Percentiles rank a stretch among this genome's conserved stretches.
phyloP scores from a whole-genome alignment of 1,139 yeast genomes.

The Yamadazyma dendronema region DNA sequence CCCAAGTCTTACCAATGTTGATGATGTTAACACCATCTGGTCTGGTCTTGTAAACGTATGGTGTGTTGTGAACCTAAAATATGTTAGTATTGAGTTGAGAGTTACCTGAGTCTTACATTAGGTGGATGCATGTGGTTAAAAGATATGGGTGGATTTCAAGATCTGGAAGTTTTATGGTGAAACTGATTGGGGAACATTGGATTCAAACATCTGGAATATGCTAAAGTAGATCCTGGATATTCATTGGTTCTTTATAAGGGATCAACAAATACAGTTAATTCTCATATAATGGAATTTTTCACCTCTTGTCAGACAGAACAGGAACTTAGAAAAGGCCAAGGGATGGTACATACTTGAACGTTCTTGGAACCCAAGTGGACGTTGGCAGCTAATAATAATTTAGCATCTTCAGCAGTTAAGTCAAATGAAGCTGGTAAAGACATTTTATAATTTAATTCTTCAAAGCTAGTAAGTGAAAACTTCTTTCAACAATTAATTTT shows the following conservation, averaged over 20 bases:
- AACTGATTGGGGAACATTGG: not conserved
- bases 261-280: too few relatives aligned
- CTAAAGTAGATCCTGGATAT: too few relatives aligned
- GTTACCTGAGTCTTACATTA: not conserved
- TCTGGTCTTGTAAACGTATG: conserved; percentile 99
- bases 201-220: too few relatives aligned
- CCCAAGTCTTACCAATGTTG: conserved; percentile 99
- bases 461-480: conserved; percentile 8
- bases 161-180: too few relatives aligned
- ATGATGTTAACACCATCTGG: conserved; percentile 99
- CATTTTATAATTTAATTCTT: conserved; percentile 40
- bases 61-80: conserved; percentile 93
- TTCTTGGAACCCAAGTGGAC: conserved; percentile 99
- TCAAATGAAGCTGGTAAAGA: conserved; percentile 89
- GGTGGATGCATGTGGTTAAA: too few relatives aligned
- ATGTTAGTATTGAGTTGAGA: conserved; percentile 34
- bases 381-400: conserved; percentile 99
- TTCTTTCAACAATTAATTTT: conserved; percentile 9
- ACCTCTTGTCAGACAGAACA: too few relatives aligned
- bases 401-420: conserved; percentile 98
- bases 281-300: too few relatives aligned
- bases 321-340: not conserved
- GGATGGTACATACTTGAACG: conserved; percentile 77
- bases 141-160: too few relatives aligned
- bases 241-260: too few relatives aligned